Conservation (phyloP, 1,284 basidiomycete species). For the Laetiporus sulphureus region DNA sequence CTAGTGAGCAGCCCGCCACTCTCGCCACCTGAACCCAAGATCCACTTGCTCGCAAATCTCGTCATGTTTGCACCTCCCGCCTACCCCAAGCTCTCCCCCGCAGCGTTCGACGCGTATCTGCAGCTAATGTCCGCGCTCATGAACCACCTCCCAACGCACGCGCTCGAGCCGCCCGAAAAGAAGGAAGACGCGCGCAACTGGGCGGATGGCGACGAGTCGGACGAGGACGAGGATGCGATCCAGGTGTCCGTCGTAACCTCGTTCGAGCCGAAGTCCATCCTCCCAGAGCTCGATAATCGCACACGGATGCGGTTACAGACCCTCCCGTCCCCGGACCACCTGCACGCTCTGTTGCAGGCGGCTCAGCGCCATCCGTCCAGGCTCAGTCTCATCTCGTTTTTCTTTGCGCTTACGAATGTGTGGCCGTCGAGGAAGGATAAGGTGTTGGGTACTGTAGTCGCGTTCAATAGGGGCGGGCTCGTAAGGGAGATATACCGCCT, state of each 20-base stretch:
- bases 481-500: conserved; percentile 71
- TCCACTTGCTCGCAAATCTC: conserved; percentile 63
- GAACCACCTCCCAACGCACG: conserved; percentile 43
- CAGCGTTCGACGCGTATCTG: conserved; percentile 49
- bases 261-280: conserved; percentile 26
- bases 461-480: conserved; percentile 50
- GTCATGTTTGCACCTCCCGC: conserved; percentile 52
- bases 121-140: conserved; percentile 45
- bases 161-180: conserved; percentile 39
- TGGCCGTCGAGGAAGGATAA: conserved; percentile 57
- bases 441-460: conserved; percentile 42
- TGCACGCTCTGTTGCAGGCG: conserved; percentile 41
- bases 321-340: conserved; percentile 42
- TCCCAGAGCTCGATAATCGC: conserved; percentile 38
- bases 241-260: conserved; percentile 33
- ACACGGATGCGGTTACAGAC: conserved; percentile 50
- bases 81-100: conserved; percentile 38
- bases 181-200: conserved; percentile 19
- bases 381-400: conserved; percentile 41
- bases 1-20: conserved; percentile 17
- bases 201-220: conserved; percentile 34
- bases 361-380: conserved; percentile 34
- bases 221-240: conserved; percentile 34
- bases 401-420: conserved; percentile 45
- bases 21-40: conserved; percentile 27